Evolutionary conservation across 2,329 filamentous ascomycete species (phyloP).

Genomic region (Diaporthe longicolla): DNA sequence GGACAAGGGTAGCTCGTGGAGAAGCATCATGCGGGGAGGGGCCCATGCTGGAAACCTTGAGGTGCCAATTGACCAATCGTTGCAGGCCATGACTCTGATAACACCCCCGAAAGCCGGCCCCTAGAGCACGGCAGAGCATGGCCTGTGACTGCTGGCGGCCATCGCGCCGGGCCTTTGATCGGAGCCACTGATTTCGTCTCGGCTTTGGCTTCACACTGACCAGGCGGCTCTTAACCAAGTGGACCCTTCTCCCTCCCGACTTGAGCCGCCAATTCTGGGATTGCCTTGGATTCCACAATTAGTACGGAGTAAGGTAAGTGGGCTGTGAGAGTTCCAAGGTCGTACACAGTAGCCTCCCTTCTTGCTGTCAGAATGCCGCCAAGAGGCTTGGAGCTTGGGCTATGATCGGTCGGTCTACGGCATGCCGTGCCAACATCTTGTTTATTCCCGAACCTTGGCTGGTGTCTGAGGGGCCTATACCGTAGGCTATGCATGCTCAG

Average conservation of each 20-base stretch:
- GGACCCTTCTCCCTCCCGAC: constrained; percentile 14
- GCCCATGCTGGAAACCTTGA: background rate
- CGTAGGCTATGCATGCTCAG: background rate
- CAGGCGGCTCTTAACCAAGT: background rate
- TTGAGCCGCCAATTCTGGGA: constrained; percentile 30
- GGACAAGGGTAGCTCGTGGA: constrained; percentile 36
- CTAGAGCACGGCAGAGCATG: constrained; percentile 4
- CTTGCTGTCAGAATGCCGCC: constrained; percentile 4
- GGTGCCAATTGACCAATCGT: constrained; percentile 35
- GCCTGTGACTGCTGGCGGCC: constrained; percentile 6
- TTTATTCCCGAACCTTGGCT: constrained; percentile 4
- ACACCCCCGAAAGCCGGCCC: constrained; percentile 27
- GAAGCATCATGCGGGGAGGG: constrained; percentile 37
- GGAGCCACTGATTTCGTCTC: constrained; percentile 30
- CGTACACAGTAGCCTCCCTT: background rate
- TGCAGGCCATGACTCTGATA: constrained; percentile 31
- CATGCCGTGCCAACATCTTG: background rate
- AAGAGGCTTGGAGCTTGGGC: background rate
- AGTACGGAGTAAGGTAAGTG: background rate
- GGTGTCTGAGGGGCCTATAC: too few relatives aligned
- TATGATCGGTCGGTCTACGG: background rate
- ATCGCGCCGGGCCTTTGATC: constrained; percentile 31
- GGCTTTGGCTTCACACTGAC: background rate
- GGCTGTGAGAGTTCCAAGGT: background rate
- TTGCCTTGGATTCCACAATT: constrained; percentile 11